phyloP scores from a whole-genome alignment of 805 yeast genomes.

The Spathaspora sp. region DNA sequence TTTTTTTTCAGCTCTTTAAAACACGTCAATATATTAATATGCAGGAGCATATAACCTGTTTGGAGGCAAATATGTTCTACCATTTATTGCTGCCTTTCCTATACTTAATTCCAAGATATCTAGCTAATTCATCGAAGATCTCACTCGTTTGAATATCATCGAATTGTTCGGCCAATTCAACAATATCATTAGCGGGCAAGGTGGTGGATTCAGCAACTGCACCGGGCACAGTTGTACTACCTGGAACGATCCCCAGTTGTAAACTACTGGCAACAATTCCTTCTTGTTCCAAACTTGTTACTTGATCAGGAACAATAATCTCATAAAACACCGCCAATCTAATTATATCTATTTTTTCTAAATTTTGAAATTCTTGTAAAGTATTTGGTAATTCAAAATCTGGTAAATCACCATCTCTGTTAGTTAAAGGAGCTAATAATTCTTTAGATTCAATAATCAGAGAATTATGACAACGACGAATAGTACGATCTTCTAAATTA shows the following conservation, averaged over 20 bases:
- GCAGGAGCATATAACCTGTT: not conserved
- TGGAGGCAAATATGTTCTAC: conserved; percentile 21
- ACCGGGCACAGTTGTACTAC: not conserved
- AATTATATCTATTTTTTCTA: conserved; percentile 45
- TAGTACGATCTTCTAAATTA: conserved; percentile 69
- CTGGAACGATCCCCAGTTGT: not conserved
- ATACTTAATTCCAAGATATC: conserved; percentile 59
- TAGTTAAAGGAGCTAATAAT: conserved; percentile 64
- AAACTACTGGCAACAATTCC: not conserved
- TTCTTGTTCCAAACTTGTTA: conserved; percentile 10
- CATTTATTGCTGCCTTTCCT: conserved; percentile 53
- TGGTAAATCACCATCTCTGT: conserved; percentile 75
- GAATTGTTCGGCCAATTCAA: conserved; percentile 3
- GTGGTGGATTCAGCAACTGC: not conserved
- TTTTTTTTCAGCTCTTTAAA: not conserved
- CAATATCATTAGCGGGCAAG: not conserved
- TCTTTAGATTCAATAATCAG: conserved; percentile 29
- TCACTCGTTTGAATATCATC: conserved; percentile 46
- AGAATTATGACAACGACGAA: conserved; percentile 63
- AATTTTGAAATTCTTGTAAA: conserved; percentile 45
- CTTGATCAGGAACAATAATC: conserved; percentile 59
- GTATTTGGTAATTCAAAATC: conserved; percentile 57
- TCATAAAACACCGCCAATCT: conserved; percentile 72
- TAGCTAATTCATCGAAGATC: conserved; percentile 60
- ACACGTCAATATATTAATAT: conserved; percentile 1